These are phyloP conservation scores for Aspergillus flavus DNA, from an alignment of 2,329 filamentous ascomycete species.

Conservation along the genomic window DNA sequence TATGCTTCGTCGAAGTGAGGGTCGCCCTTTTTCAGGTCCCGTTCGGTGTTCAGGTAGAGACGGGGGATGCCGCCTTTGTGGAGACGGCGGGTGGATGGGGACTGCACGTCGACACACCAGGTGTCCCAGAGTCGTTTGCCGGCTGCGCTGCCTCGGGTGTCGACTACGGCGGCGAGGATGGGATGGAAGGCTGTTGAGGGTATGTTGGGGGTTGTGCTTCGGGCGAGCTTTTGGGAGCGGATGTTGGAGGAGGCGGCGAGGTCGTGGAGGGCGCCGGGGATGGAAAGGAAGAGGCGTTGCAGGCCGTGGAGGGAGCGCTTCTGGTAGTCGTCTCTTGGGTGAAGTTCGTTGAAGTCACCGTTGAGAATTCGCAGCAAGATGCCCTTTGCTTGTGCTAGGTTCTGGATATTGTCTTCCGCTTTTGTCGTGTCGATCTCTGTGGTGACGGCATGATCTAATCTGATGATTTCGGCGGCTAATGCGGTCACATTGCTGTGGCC, in stretches of 20 bases:
- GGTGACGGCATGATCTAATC: conserved; percentile 32
- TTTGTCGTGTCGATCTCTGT: conserved; percentile 7
- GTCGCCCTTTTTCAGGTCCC: conserved; percentile 23
- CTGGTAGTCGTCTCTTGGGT: conserved; percentile 29
- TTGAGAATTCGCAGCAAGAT: conserved; percentile 38
- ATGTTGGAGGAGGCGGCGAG: conserved; percentile 26
- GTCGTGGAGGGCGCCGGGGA: conserved; percentile 35
- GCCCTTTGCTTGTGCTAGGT: conserved; percentile 30
- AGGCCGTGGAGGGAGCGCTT: conserved; percentile 32
- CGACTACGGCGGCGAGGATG: conserved; percentile 58
- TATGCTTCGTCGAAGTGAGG: conserved; percentile 30
- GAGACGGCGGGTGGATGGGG: conserved; percentile 23
- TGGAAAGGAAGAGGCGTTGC: conserved; percentile 32
- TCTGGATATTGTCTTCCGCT: conserved; percentile 15
- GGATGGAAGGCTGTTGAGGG: conserved; percentile 52
- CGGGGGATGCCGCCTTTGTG: conserved; percentile 32
- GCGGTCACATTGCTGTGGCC: conserved; percentile 39
- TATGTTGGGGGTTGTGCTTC: conserved; percentile 30
- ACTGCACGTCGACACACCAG: conserved; percentile 47
- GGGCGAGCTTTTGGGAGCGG: conserved; percentile 13
- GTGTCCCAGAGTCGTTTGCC: conserved; percentile 53
- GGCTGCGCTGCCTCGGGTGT: conserved; percentile 49
- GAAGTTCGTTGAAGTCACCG: conserved; percentile 37
- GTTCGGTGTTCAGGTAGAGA: conserved; percentile 27
- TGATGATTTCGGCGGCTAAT: conserved; percentile 45